Evolutionary conservation across 129 eudicot species (phyloP), one percentile per base, ranked within the genome.

Genomic region (Tagetes erecta): DNA sequence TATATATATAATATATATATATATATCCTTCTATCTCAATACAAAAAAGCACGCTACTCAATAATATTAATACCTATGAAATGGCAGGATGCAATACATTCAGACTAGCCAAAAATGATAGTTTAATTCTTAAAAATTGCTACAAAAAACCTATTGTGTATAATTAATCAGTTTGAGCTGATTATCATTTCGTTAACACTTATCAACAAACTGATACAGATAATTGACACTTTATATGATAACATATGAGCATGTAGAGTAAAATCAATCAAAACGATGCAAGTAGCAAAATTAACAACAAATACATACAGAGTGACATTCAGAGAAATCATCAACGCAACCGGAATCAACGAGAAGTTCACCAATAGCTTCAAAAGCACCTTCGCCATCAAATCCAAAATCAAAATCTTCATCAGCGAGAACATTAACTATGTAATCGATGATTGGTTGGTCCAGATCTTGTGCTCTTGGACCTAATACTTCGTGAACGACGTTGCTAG

Each of bases 371-470:
- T 94, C 99, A 45, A 88, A 85, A 72, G 88, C 91, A 66, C 97
- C 97, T 72, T 90, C 97, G 37, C 99, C 99, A 34, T 88, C 90
- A 68, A 62, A 82, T 40, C 97, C 97, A 71, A 94, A 91, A 85
- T 94, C 99, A 76, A 94, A 94, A 51, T 94, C 99, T 67, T 94
- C 99, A 77, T 94, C 97, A 53, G 96, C 99, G 51, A 94, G 91
- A 75, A 94, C 99, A 42, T 94, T 94, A 50, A 94, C 57, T 67
- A 94, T 85, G 85, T 94, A 94, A 55, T 91, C 97, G 68, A 94
- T 80, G 39, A 94, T 94, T 10, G 97, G 97, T 78, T 91, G 77
- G 81, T 94, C 99, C 4, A 94, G 84, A 34, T 94, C 99, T 20
- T 72, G 79, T 2, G 85, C 80, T 50, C 87, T 75, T 53, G 62